Evolutionary conservation across 257 asterid genomes (phyloP).

Genomic region (Parsonsia alboflavescens): DNA sequence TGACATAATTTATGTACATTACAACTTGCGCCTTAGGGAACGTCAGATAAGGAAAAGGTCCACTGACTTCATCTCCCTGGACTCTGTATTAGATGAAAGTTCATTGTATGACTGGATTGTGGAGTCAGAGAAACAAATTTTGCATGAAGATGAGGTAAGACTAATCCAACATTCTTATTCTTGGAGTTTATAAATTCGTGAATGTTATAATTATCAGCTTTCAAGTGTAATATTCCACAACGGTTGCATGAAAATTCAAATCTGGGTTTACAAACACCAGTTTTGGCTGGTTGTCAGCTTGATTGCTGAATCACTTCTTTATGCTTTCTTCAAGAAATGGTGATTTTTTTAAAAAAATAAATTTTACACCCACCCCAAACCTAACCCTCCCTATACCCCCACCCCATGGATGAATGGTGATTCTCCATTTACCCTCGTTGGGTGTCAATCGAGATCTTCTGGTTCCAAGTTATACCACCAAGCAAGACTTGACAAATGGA

Average conservation of each 20-base stretch:
- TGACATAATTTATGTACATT: slow-evolving; percentile 66
- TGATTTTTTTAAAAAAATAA: too few species aligned
- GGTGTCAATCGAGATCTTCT: too few species aligned
- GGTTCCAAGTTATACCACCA: too few species aligned
- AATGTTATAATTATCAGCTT: too few species aligned
- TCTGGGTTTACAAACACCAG: background rate
- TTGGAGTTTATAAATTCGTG: background rate
- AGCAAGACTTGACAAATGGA: background rate
- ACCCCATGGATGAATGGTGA: too few species aligned
- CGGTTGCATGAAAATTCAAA: background rate
- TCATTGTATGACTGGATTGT: slow-evolving; percentile 70
- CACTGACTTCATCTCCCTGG: slow-evolving; percentile 40
- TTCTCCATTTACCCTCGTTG: too few species aligned
- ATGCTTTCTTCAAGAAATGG: background rate
- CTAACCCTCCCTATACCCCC: too few species aligned
- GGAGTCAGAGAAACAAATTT: slow-evolving; percentile 57
- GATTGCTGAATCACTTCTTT: background rate
- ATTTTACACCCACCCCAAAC: too few species aligned
- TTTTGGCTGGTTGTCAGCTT: background rate
- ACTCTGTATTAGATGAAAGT: slow-evolving; percentile 66
- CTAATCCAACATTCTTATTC: background rate
- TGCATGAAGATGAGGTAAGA: slow-evolving; percentile 75
- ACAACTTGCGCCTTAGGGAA: slow-evolving; percentile 83
- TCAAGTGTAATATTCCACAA: too few species aligned
- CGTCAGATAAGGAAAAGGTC: slow-evolving; percentile 75